These are phyloP conservation scores for Botryotinia convoluta DNA, from an alignment of 2,329 filamentous ascomycete species.

Conservation along the genomic window DNA sequence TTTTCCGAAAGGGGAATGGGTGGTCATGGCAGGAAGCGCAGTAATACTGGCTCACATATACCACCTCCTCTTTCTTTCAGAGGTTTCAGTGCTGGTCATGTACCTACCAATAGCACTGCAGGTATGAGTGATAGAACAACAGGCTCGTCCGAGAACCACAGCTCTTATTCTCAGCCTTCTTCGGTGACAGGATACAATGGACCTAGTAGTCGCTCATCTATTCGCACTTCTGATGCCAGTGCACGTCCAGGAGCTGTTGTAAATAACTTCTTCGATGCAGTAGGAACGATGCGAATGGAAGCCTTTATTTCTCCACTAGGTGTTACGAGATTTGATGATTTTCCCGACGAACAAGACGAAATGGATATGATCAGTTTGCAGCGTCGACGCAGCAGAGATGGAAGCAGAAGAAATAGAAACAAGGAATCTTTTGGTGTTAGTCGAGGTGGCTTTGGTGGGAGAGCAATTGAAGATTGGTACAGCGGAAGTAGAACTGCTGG, in stretches of 20 bases:
- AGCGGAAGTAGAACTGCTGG: conserved; percentile 46
- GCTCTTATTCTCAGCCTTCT: conserved; percentile 50
- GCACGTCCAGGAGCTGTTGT: conserved; percentile 35
- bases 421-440: conserved; percentile 35
- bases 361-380: conserved; percentile 34
- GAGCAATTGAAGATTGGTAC: conserved; percentile 50
- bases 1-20: conserved; percentile 57
- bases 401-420: conserved; percentile 33
- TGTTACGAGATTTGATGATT: conserved; percentile 33
- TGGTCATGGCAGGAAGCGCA: conserved; percentile 76
- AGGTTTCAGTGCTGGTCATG: conserved; percentile 58
- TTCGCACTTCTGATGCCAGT: conserved; percentile 37
- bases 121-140: conserved; percentile 55
- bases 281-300: conserved; percentile 94
- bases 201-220: conserved; percentile 38
- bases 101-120: conserved; percentile 53
- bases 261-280: conserved; percentile 72
- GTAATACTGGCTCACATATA: conserved; percentile 78
- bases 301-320: conserved; percentile 77
- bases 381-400: conserved; percentile 33
- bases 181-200: conserved; percentile 43
- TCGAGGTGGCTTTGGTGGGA: conserved; percentile 30
- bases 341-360: conserved; percentile 37
- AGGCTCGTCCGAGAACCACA: conserved; percentile 55
- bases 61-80: conserved; percentile 71